Evolutionary conservation across 371 early-diverging fungal genomes (phyloP), one percentile per base, ranked within the genome.

Genomic region (Rhizopus delemar): DNA sequence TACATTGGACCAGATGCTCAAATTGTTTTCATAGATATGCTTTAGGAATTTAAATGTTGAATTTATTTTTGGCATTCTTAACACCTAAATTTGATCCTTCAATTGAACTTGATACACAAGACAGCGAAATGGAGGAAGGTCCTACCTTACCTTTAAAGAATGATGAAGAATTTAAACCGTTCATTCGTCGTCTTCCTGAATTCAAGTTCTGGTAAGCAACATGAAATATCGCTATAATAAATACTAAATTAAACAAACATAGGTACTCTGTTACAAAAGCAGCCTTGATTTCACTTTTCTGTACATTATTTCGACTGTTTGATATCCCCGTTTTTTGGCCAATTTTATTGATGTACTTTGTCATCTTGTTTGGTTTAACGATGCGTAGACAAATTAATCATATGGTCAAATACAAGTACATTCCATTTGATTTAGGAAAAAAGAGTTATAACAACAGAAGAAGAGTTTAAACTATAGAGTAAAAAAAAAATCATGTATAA

Each of bases 321-420:
- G 98, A 99, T 72, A 87, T 99, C 46, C 99, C 99, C 11, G 99
- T 99, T 5, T 99, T 94, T 77, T 98, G 98, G 91, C 91, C 91
- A 4, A 90, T 91, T 58, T 77, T 93, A 41, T 69, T 92, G 60
- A 74, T 99, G 56, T 99, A 99, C 85, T 99, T 99, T 74, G 74
- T 95, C 51, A 83, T 97, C 57, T 86, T 99, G 45, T 93, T 97
- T 64, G 85, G 87, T 15, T 78, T 99, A 46, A 99, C 99, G 8
- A 94, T 95, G 93, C 87, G 90, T 66, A 87, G 96, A 59, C 96
- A 99, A 70, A 93, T 96, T 73, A 78, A 86, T 68, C 99, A 99
- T 74, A 99, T 98, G 98, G 89, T 98, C 73, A 96, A 94, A 80
- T 94, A 98, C 77, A 88, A 90, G 63, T 99, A 99, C 73, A 89